Conservation (phyloP, 768 basidiomycete genomes). For the Pluteus cervinus region DNA sequence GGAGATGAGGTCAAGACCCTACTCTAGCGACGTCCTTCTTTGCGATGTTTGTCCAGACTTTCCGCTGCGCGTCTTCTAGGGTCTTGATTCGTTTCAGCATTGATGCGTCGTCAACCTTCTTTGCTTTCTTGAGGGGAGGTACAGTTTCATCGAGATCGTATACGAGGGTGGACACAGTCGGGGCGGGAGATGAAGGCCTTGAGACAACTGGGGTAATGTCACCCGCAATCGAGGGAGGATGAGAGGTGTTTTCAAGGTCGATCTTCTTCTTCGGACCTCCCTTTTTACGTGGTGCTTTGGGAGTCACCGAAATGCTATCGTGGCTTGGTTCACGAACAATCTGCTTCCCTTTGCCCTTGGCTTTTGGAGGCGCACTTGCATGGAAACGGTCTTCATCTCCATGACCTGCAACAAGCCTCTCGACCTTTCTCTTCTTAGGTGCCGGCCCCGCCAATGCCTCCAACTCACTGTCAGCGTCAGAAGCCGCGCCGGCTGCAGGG, state of each 20-base stretch:
- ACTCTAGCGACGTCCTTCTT: conserved; percentile 82
- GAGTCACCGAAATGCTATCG: conserved; percentile 50
- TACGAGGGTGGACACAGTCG: conserved; percentile 50
- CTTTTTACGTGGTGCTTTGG: conserved; percentile 51
- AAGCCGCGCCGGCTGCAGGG: conserved; percentile 38
- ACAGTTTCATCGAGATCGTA: conserved; percentile 68
- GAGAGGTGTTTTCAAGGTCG: conserved; percentile 41
- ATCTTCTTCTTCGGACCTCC: conserved; percentile 50
- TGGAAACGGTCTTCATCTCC: conserved; percentile 39
- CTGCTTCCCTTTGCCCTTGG: conserved; percentile 48
- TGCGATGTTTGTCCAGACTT: conserved; percentile 89
- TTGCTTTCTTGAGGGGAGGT: conserved; percentile 69
- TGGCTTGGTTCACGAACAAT: conserved; percentile 48
- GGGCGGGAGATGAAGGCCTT: conserved; percentile 63
- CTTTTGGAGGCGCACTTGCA: conserved; percentile 36
- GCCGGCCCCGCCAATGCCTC: conserved; percentile 42
- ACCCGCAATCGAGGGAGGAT: conserved; percentile 55
- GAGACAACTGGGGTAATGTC: conserved; percentile 68
- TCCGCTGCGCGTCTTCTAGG: conserved; percentile 78
- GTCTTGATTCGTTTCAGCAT: conserved; percentile 72
- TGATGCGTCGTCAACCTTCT: conserved; percentile 65
- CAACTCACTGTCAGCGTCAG: conserved; percentile 55
- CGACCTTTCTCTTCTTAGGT: conserved; percentile 60
- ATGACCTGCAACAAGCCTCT: conserved; percentile 27
- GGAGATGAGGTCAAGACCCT: conserved; percentile 6